phyloP scores from a whole-genome alignment of 2,329 filamentous ascomycete genomes.

The Fusarium paranaense region DNA sequence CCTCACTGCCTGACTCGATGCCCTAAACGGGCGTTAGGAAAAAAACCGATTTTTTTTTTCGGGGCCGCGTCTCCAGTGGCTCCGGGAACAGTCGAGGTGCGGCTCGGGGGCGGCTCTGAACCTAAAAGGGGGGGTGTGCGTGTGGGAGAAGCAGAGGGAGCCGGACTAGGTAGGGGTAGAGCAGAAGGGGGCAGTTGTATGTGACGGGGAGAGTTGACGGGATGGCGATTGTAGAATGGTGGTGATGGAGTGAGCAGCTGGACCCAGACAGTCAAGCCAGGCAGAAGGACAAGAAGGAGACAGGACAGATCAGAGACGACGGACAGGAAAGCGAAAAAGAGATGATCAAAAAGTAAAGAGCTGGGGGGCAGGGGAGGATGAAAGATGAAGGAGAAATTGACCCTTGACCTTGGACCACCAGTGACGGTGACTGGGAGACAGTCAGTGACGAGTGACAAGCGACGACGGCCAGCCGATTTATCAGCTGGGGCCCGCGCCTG shows the following conservation, averaged over 20 bases:
- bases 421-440: conserved; percentile 21
- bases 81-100: conserved; percentile 28
- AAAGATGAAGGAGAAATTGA: conserved; percentile 36
- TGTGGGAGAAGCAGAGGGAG: conserved; percentile 3
- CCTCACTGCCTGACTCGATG: conserved; percentile 46
- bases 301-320: conserved; percentile 6
- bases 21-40: conserved; percentile 50
- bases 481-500: conserved; percentile 33
- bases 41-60: conserved; percentile 45
- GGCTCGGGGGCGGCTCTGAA: conserved; percentile 28
- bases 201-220: not conserved
- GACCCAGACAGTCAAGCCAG: conserved; percentile 15
- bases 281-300: conserved; percentile 26
- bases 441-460: conserved; percentile 35
- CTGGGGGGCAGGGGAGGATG: conserved; percentile 6
- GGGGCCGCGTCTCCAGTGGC: conserved; percentile 41
- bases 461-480: conserved; percentile 44
- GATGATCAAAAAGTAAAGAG: conserved; percentile 3
- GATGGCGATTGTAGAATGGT: conserved; percentile 9
- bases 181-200: not conserved
- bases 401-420: conserved; percentile 29
- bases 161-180: conserved; percentile 3
- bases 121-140: conserved; percentile 32
- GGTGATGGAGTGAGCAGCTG: conserved; percentile 7
- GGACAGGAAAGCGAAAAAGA: not conserved